A percentile compares a stretch with the other conserved stretches of the same genome.
phyloP scores from a whole-genome alignment of 1,284 basidiomycete species.

The Cutaneotrichosporon dermatis region DNA sequence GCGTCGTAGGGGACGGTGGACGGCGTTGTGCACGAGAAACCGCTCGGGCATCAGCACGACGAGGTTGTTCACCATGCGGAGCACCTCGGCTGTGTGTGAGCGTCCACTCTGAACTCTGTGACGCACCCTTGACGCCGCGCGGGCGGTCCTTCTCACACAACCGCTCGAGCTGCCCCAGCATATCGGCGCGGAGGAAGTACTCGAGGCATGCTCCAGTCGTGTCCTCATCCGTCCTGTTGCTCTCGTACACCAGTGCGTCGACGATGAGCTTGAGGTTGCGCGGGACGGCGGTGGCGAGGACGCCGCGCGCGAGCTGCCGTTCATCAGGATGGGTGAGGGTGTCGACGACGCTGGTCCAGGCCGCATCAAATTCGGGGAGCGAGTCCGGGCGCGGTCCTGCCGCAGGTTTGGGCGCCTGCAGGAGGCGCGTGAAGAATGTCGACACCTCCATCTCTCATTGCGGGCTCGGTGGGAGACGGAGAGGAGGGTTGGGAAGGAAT shows the following conservation, averaged over 20 bases:
- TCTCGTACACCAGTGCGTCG: slow-evolving; percentile 80
- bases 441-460: slow-evolving; percentile 33
- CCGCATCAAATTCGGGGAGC: slow-evolving; percentile 35
- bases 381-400: slow-evolving; percentile 27
- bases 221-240: slow-evolving; percentile 72
- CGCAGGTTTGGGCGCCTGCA: slow-evolving; percentile 32
- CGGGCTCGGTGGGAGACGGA: not conserved
- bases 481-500: not conserved
- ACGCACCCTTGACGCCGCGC: slow-evolving; percentile 64
- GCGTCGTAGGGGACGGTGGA: slow-evolving; percentile 80
- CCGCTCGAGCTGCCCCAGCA: slow-evolving; percentile 75
- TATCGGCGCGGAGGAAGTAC: slow-evolving; percentile 83
- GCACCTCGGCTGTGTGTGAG: slow-evolving; percentile 59
- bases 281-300: slow-evolving; percentile 75
- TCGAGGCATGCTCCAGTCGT: slow-evolving; percentile 82
- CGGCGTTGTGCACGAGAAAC: slow-evolving; percentile 82
- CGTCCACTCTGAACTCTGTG: not conserved
- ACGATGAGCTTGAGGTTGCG: slow-evolving; percentile 73
- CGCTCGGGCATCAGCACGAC: slow-evolving; percentile 82
- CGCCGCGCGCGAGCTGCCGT: slow-evolving; percentile 56
- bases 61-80: slow-evolving; percentile 78
- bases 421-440: slow-evolving; percentile 43
- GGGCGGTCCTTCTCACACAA: slow-evolving; percentile 78
- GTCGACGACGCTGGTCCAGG: slow-evolving; percentile 32
- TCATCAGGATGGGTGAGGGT: slow-evolving; percentile 46